Conservation (phyloP, 805 yeast species). For the Saturnispora ahearnii region DNA sequence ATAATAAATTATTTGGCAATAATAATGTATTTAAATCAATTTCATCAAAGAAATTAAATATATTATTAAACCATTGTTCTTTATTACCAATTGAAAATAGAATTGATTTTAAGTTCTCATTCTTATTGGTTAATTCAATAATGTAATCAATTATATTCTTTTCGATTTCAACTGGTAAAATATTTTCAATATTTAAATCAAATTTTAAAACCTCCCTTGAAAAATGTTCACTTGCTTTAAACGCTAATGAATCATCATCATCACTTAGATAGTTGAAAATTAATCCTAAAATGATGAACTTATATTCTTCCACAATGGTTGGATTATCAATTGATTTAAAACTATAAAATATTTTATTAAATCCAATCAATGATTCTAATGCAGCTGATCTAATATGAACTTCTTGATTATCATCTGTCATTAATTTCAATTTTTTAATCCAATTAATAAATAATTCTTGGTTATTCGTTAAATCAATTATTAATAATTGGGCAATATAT, state of each 20-base stretch:
- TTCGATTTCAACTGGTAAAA: conserved; percentile 30
- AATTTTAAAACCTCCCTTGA: conserved; percentile 23
- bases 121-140: background rate
- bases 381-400: conserved; percentile 38
- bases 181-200: background rate
- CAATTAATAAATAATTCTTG: conserved; percentile 18
- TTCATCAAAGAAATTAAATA: conserved; percentile 4
- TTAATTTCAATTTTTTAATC: conserved; percentile 22
- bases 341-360: conserved; percentile 11
- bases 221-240: conserved; percentile 35
- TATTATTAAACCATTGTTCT: conserved; percentile 1
- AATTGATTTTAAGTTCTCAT: background rate
- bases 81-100: conserved; percentile 1
- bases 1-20: conserved; percentile 33
- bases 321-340: background rate
- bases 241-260: conserved; percentile 58
- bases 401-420: conserved; percentile 37
- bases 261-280: conserved; percentile 40
- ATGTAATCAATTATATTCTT: conserved; percentile 16
- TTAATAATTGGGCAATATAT: conserved; percentile 20
- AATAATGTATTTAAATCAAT: conserved; percentile 11
- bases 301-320: background rate
- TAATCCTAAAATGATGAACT: conserved; percentile 5
- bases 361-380: conserved; percentile 34
- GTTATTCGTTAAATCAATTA: conserved; percentile 2